phyloP scores from a whole-genome alignment of 2,329 filamentous ascomycete species.

The Beauveria bassiana region DNA sequence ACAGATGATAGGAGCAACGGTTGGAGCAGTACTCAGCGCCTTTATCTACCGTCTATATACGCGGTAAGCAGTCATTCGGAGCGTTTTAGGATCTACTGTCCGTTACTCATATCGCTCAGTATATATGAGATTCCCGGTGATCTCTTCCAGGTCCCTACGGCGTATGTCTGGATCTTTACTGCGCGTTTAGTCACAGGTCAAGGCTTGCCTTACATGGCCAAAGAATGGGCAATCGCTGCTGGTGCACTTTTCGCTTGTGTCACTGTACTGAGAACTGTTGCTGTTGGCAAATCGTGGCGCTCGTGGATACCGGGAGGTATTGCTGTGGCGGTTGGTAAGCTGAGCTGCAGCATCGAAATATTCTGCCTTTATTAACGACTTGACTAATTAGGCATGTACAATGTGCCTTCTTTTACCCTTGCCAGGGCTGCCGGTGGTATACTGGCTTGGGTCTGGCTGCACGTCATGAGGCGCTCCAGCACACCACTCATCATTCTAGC shows the following conservation, averaged over 20 bases:
- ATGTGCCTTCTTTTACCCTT: conserved; percentile 90
- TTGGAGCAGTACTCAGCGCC: conserved; percentile 79
- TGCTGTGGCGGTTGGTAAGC: conserved; percentile 78
- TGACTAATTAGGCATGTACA: conserved; percentile 71
- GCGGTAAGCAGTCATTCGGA: conserved; percentile 23
- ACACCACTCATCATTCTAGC: conserved; percentile 86
- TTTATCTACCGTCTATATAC: conserved; percentile 87
- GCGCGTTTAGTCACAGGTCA: conserved; percentile 86
- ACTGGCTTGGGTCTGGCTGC: conserved; percentile 69
- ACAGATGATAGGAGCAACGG: conserved; percentile 81
- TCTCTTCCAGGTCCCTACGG: conserved; percentile 88
- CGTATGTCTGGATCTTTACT: conserved; percentile 96
- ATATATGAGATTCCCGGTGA: conserved; percentile 86
- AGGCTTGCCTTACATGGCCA: conserved; percentile 76
- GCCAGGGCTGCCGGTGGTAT: conserved; percentile 76
- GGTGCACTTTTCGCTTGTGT: conserved; percentile 64
- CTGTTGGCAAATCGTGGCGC: conserved; percentile 54
- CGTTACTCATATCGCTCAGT: conserved; percentile 24
- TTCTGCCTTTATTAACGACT: background rate
- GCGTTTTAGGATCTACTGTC: conserved; percentile 3
- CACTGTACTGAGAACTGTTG: conserved; percentile 62
- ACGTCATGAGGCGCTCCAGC: conserved; percentile 43
- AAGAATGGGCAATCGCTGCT: conserved; percentile 69
- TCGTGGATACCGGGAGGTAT: conserved; percentile 83
- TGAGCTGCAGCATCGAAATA: background rate